These are phyloP conservation scores for Corchorus olitorius DNA, from an alignment of 345 rosid species.

Conservation along the genomic window DNA sequence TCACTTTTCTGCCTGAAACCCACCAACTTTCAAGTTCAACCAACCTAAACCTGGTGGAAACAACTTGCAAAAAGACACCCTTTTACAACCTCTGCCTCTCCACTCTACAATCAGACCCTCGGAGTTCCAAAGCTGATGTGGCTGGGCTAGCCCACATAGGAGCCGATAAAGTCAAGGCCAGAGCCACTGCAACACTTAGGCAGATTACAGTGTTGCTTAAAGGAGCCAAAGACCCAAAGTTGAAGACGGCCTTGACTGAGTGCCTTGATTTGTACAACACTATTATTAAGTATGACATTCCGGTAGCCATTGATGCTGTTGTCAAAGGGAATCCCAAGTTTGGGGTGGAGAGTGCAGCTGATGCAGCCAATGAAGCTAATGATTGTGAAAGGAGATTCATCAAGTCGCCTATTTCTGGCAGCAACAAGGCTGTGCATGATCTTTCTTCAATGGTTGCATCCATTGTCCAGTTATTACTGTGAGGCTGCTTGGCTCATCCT, in stretches of 20 bases:
- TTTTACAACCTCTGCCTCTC: slow-evolving; percentile 32
- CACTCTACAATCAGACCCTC: slow-evolving; percentile 36
- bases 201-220: slow-evolving; percentile 32
- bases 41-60: neutral
- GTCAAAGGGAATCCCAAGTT: slow-evolving; percentile 36
- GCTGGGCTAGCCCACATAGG: slow-evolving; percentile 34
- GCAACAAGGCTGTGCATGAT: slow-evolving; percentile 30
- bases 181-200: slow-evolving; percentile 22
- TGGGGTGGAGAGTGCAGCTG: slow-evolving; percentile 25
- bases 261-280: slow-evolving; percentile 37
- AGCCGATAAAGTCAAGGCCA: slow-evolving; percentile 26
- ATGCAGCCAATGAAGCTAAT: slow-evolving; percentile 32
- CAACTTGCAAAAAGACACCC: slow-evolving; percentile 39
- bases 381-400: slow-evolving; percentile 30
- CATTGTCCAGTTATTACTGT: slow-evolving; percentile 38
- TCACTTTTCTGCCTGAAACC: neutral
- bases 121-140: slow-evolving; percentile 34
- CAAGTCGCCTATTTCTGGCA: slow-evolving; percentile 30
- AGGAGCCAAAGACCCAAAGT: slow-evolving; percentile 26
- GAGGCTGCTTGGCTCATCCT: neutral
- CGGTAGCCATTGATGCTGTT: slow-evolving; percentile 32
- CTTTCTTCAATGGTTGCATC: slow-evolving; percentile 40
- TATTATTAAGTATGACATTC: slow-evolving; percentile 35
- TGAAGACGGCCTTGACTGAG: slow-evolving; percentile 32
- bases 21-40: neutral